Conservation (phyloP, 2,329 filamentous ascomycete genomes). For the Xylaria sp. region DNA sequence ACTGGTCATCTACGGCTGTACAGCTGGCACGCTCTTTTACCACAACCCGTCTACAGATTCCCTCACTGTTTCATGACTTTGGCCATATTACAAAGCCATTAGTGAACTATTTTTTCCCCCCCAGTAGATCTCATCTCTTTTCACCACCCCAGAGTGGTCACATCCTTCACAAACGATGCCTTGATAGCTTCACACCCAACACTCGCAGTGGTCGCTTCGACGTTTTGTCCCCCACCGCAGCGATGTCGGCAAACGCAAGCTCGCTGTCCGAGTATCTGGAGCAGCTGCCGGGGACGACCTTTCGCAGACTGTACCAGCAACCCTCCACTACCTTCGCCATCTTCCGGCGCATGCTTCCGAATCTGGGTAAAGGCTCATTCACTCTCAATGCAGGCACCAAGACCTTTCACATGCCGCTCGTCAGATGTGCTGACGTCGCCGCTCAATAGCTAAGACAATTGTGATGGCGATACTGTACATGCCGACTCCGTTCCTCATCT, state of each 20-base stretch:
- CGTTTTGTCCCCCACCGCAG: slow-evolving; percentile 20
- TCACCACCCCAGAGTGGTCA: slow-evolving; percentile 9
- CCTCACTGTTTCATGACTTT: not conserved
- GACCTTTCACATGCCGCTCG: not conserved
- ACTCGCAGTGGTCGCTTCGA: slow-evolving; percentile 28
- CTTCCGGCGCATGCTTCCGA: slow-evolving; percentile 95
- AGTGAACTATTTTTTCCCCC: not conserved
- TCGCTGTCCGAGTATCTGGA: slow-evolving; percentile 90
- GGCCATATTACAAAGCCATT: not conserved
- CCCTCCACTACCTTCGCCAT: slow-evolving; percentile 95
- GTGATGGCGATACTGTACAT: slow-evolving; percentile 97
- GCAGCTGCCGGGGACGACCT: slow-evolving; percentile 87
- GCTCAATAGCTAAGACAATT: slow-evolving; percentile 80
- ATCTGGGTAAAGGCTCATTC: slow-evolving; percentile 71
- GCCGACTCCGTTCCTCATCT: slow-evolving; percentile 79
- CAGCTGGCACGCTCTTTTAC: not conserved
- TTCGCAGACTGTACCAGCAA: slow-evolving; percentile 92
- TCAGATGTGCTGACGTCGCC: slow-evolving; percentile 12
- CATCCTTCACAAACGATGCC: slow-evolving; percentile 15
- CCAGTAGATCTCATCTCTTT: not conserved
- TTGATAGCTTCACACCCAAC: slow-evolving; percentile 29
- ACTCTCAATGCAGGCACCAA: not conserved
- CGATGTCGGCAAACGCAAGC: slow-evolving; percentile 46
- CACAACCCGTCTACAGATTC: not conserved
- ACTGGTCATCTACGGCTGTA: not conserved